A percentile compares a stretch with the other conserved stretches of the same genome.
These are phyloP conservation scores for Candolleomyces aberdarensis DNA, from an alignment of 768 basidiomycete genomes.

Conservation along the genomic window DNA sequence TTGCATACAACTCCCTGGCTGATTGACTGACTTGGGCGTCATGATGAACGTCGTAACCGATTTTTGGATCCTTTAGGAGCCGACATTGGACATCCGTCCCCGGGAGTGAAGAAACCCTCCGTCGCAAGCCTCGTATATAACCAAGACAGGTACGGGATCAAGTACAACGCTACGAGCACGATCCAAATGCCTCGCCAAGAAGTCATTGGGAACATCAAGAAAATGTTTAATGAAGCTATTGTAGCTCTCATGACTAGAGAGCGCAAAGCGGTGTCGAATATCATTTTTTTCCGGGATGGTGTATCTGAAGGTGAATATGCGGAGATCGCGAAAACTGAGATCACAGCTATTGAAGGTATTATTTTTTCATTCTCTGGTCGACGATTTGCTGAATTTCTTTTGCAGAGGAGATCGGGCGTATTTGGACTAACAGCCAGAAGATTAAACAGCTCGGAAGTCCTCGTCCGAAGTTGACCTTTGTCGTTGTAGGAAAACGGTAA, in stretches of 20 bases:
- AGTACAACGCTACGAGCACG: constrained; percentile 39
- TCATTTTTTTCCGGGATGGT: constrained; percentile 50
- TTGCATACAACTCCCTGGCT: constrained; percentile 11
- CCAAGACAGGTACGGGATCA: constrained; percentile 38
- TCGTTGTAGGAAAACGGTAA: constrained; percentile 69
- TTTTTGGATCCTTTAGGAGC: constrained; percentile 33
- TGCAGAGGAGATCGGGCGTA: no score
- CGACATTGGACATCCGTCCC: constrained; percentile 61
- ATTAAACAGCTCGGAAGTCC: no score
- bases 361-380: neutral
- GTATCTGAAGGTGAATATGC: constrained; percentile 42
- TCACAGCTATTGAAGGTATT: constrained; percentile 41
- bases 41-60: constrained; percentile 36
- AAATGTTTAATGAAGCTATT: constrained; percentile 33
- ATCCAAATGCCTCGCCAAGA: constrained; percentile 49
- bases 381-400: no score
- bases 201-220: constrained; percentile 38
- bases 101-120: constrained; percentile 51
- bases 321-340: constrained; percentile 38
- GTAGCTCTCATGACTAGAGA: constrained; percentile 11
- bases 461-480: constrained; percentile 37
- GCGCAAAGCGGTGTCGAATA: constrained; percentile 15
- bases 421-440: no score
- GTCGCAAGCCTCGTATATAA: constrained; percentile 60
- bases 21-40: constrained; percentile 5